These are phyloP conservation scores for Termitomyces sp. DNA, from an alignment of 1,284 basidiomycete species.

Conservation along the genomic window DNA sequence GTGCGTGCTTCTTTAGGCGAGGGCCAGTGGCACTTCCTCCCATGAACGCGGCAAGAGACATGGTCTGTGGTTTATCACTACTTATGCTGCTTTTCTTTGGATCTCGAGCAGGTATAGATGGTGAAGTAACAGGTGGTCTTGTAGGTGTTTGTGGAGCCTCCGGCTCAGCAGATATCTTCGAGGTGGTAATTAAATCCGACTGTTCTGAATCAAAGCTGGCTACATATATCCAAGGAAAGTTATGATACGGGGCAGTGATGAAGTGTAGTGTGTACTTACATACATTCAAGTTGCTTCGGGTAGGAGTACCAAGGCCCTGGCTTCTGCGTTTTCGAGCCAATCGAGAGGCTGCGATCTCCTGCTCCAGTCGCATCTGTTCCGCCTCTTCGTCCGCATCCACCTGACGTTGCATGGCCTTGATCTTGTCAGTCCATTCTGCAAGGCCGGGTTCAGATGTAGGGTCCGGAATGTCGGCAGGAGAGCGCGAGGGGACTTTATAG, in stretches of 20 bases:
- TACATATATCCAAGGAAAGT: conserved; percentile 3
- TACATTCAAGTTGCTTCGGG: conserved; percentile 37
- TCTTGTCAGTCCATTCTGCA: conserved; percentile 76
- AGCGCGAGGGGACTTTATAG: conserved; percentile 1
- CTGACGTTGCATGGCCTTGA: conserved; percentile 71
- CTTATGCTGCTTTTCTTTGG: background rate
- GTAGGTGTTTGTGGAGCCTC: conserved; percentile 43
- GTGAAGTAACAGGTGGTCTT: conserved; percentile 1
- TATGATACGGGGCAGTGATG: conserved; percentile 14
- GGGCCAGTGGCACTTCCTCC: conserved; percentile 71
- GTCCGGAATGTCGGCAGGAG: conserved; percentile 1
- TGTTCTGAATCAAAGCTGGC: conserved; percentile 14
- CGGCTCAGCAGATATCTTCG: conserved; percentile 30
- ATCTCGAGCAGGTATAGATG: background rate
- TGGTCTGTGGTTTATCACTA: conserved; percentile 25
- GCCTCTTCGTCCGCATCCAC: conserved; percentile 74
- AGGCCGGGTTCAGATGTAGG: conserved; percentile 51
- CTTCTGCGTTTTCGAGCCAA: conserved; percentile 61
- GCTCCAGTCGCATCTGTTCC: conserved; percentile 67
- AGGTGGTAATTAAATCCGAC: conserved; percentile 8
- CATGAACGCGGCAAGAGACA: conserved; percentile 74
- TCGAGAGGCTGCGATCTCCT: conserved; percentile 70
- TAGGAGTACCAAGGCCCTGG: conserved; percentile 43
- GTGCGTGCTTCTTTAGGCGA: conserved; percentile 61
- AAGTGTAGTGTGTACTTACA: conserved; percentile 32